phyloP scores from a whole-genome alignment of 2,329 filamentous ascomycete species.

The Aspergillus nomiae region DNA sequence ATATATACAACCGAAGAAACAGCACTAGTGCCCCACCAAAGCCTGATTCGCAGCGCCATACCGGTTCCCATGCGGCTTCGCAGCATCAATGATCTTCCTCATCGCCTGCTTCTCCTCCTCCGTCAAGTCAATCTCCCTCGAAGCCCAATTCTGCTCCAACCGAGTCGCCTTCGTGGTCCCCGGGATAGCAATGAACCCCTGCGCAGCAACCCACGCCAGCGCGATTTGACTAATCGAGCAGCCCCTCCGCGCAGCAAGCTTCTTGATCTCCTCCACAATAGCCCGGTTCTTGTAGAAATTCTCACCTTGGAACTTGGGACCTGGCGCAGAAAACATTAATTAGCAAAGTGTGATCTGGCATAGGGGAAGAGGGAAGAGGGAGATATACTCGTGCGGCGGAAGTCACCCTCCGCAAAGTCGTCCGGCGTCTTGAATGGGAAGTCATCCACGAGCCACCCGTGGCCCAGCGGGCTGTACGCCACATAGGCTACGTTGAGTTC shows the following conservation, averaged over 20 bases:
- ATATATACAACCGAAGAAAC: neutral
- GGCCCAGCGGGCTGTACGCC: slow-evolving; percentile 51
- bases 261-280: slow-evolving; percentile 47
- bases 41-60: slow-evolving; percentile 30
- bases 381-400: slow-evolving; percentile 40
- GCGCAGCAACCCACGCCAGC: slow-evolving; percentile 44
- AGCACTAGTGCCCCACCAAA: slow-evolving; percentile 27
- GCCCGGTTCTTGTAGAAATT: slow-evolving; percentile 49
- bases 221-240: slow-evolving; percentile 41
- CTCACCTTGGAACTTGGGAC: slow-evolving; percentile 43
- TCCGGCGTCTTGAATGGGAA: slow-evolving; percentile 47
- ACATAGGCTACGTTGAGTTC: slow-evolving; percentile 49
- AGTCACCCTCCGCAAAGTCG: slow-evolving; percentile 49
- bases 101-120: slow-evolving; percentile 45
- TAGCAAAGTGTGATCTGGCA: neutral
- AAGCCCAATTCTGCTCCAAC: slow-evolving; percentile 45
- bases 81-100: slow-evolving; percentile 40
- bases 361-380: neutral
- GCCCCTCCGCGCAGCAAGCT: slow-evolving; percentile 38
- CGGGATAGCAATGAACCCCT: slow-evolving; percentile 50
- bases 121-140: slow-evolving; percentile 38
- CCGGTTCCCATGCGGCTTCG: slow-evolving; percentile 42
- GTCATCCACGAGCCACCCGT: slow-evolving; percentile 52
- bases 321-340: slow-evolving; percentile 13
- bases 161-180: slow-evolving; percentile 47